Percentiles rank a stretch among this genome's conserved stretches.
Evolutionary conservation across 2,329 filamentous ascomycete genomes (phyloP).

Genomic region (Lithohypha guttulata): DNA sequence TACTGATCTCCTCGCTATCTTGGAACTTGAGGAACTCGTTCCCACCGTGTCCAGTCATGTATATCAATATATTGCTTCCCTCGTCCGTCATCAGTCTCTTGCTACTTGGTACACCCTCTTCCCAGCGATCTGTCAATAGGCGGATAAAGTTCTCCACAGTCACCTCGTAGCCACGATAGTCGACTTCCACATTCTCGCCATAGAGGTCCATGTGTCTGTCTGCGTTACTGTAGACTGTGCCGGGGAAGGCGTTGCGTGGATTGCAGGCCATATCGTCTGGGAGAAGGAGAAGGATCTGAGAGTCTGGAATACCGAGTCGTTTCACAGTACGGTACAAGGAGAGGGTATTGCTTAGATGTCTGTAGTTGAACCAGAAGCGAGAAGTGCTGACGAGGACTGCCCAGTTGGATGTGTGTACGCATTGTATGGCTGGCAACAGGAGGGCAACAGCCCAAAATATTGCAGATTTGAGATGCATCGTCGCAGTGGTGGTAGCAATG

Average conservation of each 20-base stretch:
- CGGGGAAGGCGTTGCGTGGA: slow-evolving; percentile 92
- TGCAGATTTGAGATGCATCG: background rate
- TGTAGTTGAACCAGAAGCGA: slow-evolving; percentile 99
- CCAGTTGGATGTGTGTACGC: slow-evolving; percentile 87
- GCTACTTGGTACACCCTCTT: slow-evolving; percentile 86
- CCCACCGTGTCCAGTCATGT: slow-evolving; percentile 97
- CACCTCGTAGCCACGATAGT: slow-evolving; percentile 95
- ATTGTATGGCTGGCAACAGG: background rate
- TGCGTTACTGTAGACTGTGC: slow-evolving; percentile 96
- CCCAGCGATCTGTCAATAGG: slow-evolving; percentile 83
- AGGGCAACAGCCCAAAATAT: background rate
- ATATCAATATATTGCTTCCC: slow-evolving; percentile 91
- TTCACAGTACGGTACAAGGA: slow-evolving; percentile 98
- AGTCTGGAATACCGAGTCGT: slow-evolving; percentile 92
- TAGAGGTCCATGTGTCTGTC: slow-evolving; percentile 93
- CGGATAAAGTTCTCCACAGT: slow-evolving; percentile 98
- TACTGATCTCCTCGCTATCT: slow-evolving; percentile 93
- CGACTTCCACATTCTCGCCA: slow-evolving; percentile 97
- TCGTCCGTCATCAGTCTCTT: slow-evolving; percentile 92
- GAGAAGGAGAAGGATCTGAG: slow-evolving; percentile 99
- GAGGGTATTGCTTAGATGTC: slow-evolving; percentile 92
- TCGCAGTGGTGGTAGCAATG: too few relatives aligned
- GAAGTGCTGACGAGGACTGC: slow-evolving; percentile 97
- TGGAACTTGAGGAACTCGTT: slow-evolving; percentile 99
- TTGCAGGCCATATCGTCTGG: slow-evolving; percentile 99